These are phyloP conservation scores for Hyphopichia buzzinii DNA, from an alignment of 1,139 yeast species.

Conservation along the genomic window DNA sequence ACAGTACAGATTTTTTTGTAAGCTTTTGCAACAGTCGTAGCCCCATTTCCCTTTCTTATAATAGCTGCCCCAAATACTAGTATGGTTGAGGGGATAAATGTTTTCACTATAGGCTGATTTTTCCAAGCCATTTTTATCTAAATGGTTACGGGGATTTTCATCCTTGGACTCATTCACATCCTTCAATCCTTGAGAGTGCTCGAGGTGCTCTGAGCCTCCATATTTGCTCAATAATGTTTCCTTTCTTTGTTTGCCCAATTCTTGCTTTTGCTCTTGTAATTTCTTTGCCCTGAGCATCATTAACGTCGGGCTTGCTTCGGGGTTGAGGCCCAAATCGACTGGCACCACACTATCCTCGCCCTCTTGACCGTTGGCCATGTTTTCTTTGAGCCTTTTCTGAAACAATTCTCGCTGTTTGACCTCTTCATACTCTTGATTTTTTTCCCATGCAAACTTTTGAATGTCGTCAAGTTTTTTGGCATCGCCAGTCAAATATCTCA, in stretches of 20 bases:
- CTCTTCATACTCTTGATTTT: constrained; percentile 19
- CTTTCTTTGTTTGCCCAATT: constrained; percentile 25
- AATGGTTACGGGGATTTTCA: constrained; percentile 1
- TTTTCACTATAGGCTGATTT: constrained; percentile 37
- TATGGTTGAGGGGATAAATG: constrained; percentile 34
- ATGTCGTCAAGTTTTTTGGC: constrained; percentile 52
- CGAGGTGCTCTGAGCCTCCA: constrained; percentile 22
- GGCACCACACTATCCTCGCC: constrained; percentile 22
- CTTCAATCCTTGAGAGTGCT: constrained; percentile 1
- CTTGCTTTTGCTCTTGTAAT: constrained; percentile 29
- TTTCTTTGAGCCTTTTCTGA: constrained; percentile 12
- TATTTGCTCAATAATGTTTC: constrained; percentile 36
- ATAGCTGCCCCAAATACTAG: constrained; percentile 48
- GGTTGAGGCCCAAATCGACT: constrained; percentile 38
- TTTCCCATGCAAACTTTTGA: constrained; percentile 56
- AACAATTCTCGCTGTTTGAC: constrained; percentile 12
- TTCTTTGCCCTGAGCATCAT: constrained; percentile 45
- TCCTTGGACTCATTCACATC: constrained; percentile 3
- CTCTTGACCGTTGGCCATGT: constrained; percentile 6
- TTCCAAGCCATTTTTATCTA: constrained; percentile 11
- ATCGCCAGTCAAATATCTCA: constrained; percentile 49
- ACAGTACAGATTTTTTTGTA: constrained; percentile 13
- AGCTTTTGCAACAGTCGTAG: constrained; percentile 41
- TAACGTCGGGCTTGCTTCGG: constrained; percentile 63
- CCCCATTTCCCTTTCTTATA: constrained; percentile 52